Evolutionary conservation across 768 basidiomycete species (phyloP).

Genomic region (Pleurotus platypus): DNA sequence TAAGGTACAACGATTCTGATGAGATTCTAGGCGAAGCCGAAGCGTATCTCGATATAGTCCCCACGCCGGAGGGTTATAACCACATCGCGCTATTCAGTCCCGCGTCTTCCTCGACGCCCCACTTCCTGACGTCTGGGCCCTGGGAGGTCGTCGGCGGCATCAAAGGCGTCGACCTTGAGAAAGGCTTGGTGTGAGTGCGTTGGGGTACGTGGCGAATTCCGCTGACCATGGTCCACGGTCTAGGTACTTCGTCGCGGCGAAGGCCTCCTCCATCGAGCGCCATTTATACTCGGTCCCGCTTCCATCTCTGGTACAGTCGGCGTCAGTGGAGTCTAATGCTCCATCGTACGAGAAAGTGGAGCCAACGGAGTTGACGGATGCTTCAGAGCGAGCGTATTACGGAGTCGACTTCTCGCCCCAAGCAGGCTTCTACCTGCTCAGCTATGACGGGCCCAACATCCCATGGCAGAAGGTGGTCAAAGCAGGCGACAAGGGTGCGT

Average conservation of each 20-base stretch:
- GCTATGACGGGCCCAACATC: conserved; percentile 75
- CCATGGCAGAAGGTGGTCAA: conserved; percentile 82
- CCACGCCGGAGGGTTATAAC: conserved; percentile 77
- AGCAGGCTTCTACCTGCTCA: conserved; percentile 80
- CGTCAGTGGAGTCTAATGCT: conserved; percentile 33
- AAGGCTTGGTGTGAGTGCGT: conserved; percentile 65
- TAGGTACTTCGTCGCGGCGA: conserved; percentile 89
- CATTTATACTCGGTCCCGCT: conserved; percentile 80
- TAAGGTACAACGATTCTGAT: no score
- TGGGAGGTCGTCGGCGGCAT: conserved; percentile 89
- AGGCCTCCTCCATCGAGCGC: conserved; percentile 76
- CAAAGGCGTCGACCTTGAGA: conserved; percentile 63
- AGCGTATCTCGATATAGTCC: conserved; percentile 90
- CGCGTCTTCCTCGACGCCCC: conserved; percentile 61
- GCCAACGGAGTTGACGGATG: conserved; percentile 44
- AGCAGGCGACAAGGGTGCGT: conserved; percentile 3
- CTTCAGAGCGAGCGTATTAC: conserved; percentile 52
- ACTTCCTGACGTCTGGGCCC: conserved; percentile 79
- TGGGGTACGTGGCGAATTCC: no score
- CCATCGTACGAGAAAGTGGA: conserved; percentile 40
- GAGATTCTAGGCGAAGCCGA: conserved; percentile 23
- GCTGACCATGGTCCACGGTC: not conserved
- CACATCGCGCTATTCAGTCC: conserved; percentile 93
- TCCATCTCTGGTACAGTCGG: conserved; percentile 41
- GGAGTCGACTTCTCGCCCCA: conserved; percentile 76